phyloP scores from a whole-genome alignment of 495 filamentous ascomycete species.

The Hypoxylon crocopeplum region DNA sequence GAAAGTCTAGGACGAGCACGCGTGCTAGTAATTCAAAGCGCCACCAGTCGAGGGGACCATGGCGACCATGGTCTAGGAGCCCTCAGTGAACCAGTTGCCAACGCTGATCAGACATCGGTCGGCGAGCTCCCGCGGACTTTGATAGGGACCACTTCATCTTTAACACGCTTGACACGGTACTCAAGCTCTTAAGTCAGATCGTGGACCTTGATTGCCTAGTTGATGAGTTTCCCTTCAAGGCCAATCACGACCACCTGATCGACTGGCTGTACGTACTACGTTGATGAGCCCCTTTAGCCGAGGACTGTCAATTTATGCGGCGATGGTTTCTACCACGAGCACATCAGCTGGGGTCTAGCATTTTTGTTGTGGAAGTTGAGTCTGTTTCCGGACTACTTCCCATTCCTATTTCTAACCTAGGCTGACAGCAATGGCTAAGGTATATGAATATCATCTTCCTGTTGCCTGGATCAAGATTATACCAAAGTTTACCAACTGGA shows the following conservation, averaged over 20 bases:
- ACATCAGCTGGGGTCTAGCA: slow-evolving; percentile 90
- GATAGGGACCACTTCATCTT: slow-evolving; percentile 80
- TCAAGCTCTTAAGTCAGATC: slow-evolving; percentile 77
- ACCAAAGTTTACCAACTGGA: slow-evolving; percentile 68
- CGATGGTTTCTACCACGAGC: slow-evolving; percentile 78
- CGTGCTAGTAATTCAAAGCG: slow-evolving; percentile 60
- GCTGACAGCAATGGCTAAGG: slow-evolving; percentile 45
- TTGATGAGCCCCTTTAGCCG: slow-evolving; percentile 68
- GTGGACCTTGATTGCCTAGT: slow-evolving; percentile 63
- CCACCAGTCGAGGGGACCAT: slow-evolving; percentile 62
- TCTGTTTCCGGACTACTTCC: slow-evolving; percentile 66
- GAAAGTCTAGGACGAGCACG: slow-evolving; percentile 67
- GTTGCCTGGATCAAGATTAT: slow-evolving; percentile 73
- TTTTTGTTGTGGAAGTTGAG: slow-evolving; percentile 80
- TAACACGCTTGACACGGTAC: slow-evolving; percentile 69
- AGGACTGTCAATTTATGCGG: slow-evolving; percentile 73
- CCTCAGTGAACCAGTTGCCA: slow-evolving; percentile 66
- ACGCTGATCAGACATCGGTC: slow-evolving; percentile 61
- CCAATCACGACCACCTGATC: slow-evolving; percentile 74
- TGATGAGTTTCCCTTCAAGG: slow-evolving; percentile 65
- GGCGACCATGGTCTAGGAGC: slow-evolving; percentile 65
- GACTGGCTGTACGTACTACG: slow-evolving; percentile 69
- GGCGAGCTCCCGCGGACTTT: slow-evolving; percentile 69
- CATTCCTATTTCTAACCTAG: slow-evolving; percentile 60
- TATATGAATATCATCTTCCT: slow-evolving; percentile 70